Evolutionary conservation across 805 yeast species (phyloP).

Genomic region (Lipomyces sp.): DNA sequence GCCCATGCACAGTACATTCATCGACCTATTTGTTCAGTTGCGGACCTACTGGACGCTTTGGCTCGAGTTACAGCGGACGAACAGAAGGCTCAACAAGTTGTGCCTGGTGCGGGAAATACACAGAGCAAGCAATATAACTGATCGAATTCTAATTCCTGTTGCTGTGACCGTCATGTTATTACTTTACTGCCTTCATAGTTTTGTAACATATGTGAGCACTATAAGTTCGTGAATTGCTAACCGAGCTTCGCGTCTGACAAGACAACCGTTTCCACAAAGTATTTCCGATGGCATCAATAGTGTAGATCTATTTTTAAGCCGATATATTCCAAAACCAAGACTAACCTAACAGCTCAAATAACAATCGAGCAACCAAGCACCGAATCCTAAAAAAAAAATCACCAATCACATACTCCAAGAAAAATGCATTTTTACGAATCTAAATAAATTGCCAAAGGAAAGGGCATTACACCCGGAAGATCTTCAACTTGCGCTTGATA

Average conservation of each 20-base stretch:
- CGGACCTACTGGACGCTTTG: slow-evolving; percentile 28
- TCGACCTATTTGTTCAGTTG: slow-evolving; percentile 16
- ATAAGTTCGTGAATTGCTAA: neutral
- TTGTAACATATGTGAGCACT: neutral
- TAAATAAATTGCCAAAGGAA: neutral
- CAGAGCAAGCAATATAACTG: neutral
- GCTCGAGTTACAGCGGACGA: slow-evolving; percentile 11
- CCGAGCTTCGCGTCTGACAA: neutral
- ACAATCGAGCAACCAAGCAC: no score
- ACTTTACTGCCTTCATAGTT: neutral
- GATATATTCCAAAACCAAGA: neutral
- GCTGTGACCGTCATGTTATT: neutral
- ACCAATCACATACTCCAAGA: neutral
- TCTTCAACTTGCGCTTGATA: slow-evolving; percentile 23
- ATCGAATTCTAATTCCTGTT: neutral
- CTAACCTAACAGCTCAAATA: neutral
- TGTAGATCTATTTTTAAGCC: neutral
- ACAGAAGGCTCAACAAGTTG: neutral
- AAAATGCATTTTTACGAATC: neutral
- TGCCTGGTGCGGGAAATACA: neutral
- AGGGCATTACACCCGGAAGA: slow-evolving; percentile 17
- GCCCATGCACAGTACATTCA: slow-evolving; percentile 34
- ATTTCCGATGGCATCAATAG: neutral
- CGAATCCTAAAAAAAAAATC: neutral
- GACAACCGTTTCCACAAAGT: no score